Base-by-base conservation (phyloP, 2,329 filamentous ascomycete species). In the Diaporthe velutina region DNA sequence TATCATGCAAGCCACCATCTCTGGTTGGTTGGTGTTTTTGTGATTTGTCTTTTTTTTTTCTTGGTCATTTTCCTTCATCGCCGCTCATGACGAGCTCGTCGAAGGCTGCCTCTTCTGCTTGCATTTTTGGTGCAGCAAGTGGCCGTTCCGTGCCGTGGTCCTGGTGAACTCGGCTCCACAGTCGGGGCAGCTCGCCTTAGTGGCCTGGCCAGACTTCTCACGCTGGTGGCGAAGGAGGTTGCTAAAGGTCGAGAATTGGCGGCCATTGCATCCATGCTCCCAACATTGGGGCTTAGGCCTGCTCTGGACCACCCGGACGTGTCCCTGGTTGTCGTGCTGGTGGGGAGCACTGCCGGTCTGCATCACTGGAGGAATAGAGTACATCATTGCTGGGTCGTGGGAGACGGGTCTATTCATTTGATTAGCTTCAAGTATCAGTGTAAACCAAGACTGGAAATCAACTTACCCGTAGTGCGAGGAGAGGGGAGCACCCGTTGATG, bases 241-340 rank as follows among this genome's bases (percentile, higher is more conserved):
- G 89, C 95, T 98, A 82, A 98, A 98, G 4, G 96, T 98, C 25
- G 95, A 98, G 81, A 98, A 98, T 80, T 98, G 94, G 40, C 96
- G 92, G 28, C 96, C 96, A 80, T 98, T 98, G 87, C 96, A 98
- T 15, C 96, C 96, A 81, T 98, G 96, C 76, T 98, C 96, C 94
- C 95, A 98, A 84, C 96, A 98, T 82, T 98, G 95, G 60, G 96
- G 95, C 85, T 98, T 98, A n/a, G 95, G 95, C 77, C 94, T 90
- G 79, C 91, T 92, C 82, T 94, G 93, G 25, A 95, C 88, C 22
- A 95, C 91, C 75, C 94, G 89, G 52, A 94, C 91, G 77, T 91
- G 86, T 57, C 86, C 82, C 6, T 74, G 75, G 50, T 83, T 82
- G 76, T 86, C 84, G 76, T 85, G 83, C 77, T 78, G 78, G 79